These are phyloP conservation scores for Seminavis robusta DNA, from an alignment of 108 stramenopile species.

Conservation along the genomic window DNA sequence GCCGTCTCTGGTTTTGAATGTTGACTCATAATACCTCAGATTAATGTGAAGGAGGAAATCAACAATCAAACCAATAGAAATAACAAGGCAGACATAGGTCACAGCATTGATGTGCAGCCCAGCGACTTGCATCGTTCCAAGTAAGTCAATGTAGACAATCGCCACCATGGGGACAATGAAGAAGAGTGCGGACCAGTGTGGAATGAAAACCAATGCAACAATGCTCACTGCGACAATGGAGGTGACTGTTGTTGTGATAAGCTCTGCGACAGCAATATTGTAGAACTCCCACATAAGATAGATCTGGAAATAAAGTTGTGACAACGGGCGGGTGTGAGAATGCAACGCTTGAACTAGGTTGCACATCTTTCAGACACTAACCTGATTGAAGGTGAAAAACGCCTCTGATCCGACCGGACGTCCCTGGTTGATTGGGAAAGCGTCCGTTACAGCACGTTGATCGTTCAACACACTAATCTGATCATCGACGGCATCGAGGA, in stretches of 20 bases:
- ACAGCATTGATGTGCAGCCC: slow-evolving; percentile 21
- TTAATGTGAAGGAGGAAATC: slow-evolving; percentile 28
- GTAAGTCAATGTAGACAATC: no score
- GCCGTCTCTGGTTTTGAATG: not conserved
- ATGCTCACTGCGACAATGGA: slow-evolving; percentile 17
- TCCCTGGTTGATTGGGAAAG: slow-evolving; percentile 11
- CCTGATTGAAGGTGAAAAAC: slow-evolving; percentile 28
- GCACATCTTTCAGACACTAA: no score
- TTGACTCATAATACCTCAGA: slow-evolving; percentile 12
- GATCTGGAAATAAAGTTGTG: no score
- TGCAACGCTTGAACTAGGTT: no score
- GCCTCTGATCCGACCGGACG: not conserved
- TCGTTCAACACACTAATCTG: slow-evolving; percentile 7
- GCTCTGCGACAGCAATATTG: slow-evolving; percentile 13
- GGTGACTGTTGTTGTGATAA: no score
- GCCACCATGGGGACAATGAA: slow-evolving; percentile 12
- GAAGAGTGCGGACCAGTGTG: slow-evolving; percentile 22
- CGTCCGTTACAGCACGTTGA: slow-evolving; percentile 7
- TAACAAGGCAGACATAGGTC: no score
- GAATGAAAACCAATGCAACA: slow-evolving; percentile 22
- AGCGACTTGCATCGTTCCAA: slow-evolving; percentile 19
- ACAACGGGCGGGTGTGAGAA: no score
- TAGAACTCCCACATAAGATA: slow-evolving; percentile 46
- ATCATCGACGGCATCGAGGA: slow-evolving; percentile 5
- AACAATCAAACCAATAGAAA: slow-evolving; percentile 23